phyloP scores from a whole-genome alignment of 2,329 filamentous ascomycete genomes.

The Nakataea oryzae region DNA sequence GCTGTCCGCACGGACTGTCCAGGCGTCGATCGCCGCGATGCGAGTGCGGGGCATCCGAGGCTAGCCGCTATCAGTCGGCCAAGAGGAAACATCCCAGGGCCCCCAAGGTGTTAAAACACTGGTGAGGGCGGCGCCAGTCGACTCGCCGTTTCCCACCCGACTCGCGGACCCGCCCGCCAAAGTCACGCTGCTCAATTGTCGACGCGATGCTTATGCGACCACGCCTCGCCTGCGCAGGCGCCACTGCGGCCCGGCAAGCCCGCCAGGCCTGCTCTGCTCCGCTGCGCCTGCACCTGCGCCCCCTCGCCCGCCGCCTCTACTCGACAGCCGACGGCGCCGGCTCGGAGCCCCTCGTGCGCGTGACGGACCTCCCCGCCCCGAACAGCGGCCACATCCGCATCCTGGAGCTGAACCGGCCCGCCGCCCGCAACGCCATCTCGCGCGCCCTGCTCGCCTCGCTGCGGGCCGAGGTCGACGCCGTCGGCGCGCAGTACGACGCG shows the following conservation, averaged over 20 bases:
- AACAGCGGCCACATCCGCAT: conserved; percentile 77
- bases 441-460: conserved; percentile 63
- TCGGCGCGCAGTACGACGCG: conserved; percentile 52
- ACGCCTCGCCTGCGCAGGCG: not conserved
- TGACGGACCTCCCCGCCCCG: conserved; percentile 66
- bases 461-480: conserved; percentile 58
- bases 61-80: not conserved
- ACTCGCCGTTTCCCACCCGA: not conserved
- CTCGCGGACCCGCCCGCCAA: not conserved
- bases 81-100: not conserved
- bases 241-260: not conserved
- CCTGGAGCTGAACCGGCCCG: conserved; percentile 75
- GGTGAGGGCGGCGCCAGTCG: not conserved
- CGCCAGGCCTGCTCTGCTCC: not conserved
- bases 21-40: not conserved
- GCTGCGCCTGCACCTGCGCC: not conserved
- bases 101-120: not conserved
- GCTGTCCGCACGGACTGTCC: not conserved
- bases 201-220: not conserved
- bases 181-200: too few species aligned
- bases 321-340: conserved; percentile 17
- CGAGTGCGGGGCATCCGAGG: not conserved
- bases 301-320: conserved; percentile 8
- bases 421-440: conserved; percentile 86
- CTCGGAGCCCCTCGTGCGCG: conserved; percentile 48